phyloP scores from a whole-genome alignment of 2,329 filamentous ascomycete genomes.

The Fusarium goolgardi region DNA sequence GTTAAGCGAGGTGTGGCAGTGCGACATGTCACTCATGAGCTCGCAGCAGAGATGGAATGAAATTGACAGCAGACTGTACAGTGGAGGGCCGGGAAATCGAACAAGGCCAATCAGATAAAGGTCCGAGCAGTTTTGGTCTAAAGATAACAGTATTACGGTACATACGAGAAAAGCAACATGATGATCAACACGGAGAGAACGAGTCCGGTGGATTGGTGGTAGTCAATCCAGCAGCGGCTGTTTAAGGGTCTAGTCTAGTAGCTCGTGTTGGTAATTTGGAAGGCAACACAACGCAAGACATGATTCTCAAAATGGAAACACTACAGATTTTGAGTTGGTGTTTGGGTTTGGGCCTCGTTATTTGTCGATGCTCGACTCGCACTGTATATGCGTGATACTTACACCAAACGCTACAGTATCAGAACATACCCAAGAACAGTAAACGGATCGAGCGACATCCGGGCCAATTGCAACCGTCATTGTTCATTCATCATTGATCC shows the following conservation, averaged over 20 bases:
- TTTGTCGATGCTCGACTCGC: not conserved
- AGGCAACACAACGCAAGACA: slow-evolving; percentile 4
- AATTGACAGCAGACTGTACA: not conserved
- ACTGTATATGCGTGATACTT: slow-evolving; percentile 19
- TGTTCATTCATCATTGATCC: slow-evolving; percentile 25
- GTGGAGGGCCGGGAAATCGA: slow-evolving; percentile 6
- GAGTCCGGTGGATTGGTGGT: slow-evolving; percentile 27
- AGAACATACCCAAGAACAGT: not conserved
- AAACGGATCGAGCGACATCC: slow-evolving; percentile 29
- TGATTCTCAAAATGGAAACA: slow-evolving; percentile 33
- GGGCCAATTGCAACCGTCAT: slow-evolving; percentile 30
- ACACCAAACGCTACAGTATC: slow-evolving; percentile 23
- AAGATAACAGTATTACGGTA: slow-evolving; percentile 20
- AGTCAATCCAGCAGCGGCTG: slow-evolving; percentile 20
- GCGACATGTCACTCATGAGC: slow-evolving; percentile 8
- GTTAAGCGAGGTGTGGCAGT: slow-evolving; percentile 33
- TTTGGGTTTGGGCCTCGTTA: not conserved
- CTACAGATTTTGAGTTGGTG: slow-evolving; percentile 18
- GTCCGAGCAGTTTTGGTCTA: slow-evolving; percentile 1
- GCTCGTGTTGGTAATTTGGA: slow-evolving; percentile 28
- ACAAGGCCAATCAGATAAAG: slow-evolving; percentile 16
- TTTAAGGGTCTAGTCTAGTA: slow-evolving; percentile 7
- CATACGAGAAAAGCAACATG: slow-evolving; percentile 23
- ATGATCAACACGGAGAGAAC: slow-evolving; percentile 31
- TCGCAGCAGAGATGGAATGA: not conserved